These are phyloP conservation scores for Termitomyces sp. DNA, from an alignment of 1,284 basidiomycete species.

Conservation along the genomic window DNA sequence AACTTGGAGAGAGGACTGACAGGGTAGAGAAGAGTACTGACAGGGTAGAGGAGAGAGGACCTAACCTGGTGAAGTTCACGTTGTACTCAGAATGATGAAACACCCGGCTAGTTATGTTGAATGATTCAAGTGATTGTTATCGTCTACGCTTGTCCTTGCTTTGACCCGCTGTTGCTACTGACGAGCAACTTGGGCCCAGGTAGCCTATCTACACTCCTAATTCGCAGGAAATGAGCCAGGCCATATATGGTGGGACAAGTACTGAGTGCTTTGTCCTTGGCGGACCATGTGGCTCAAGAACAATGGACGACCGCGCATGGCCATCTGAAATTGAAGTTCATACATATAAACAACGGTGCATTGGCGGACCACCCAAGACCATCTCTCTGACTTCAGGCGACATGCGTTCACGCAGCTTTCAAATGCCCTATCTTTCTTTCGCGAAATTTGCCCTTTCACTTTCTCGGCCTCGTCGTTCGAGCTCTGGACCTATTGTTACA, in stretches of 20 bases:
- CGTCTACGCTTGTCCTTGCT: background rate
- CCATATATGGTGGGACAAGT: background rate
- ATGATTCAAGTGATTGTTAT: conserved; percentile 1
- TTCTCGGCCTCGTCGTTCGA: conserved; percentile 7
- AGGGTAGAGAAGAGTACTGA: no score
- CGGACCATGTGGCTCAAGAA: conserved; percentile 15
- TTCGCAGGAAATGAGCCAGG: background rate
- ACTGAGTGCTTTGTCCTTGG: conserved; percentile 12
- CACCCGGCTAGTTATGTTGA: no score
- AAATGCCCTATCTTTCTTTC: conserved; percentile 14
- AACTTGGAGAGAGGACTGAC: background rate
- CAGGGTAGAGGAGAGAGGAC: no score
- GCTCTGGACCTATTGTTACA: conserved; percentile 11
- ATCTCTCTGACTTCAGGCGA: conserved; percentile 6
- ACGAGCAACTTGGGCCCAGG: background rate
- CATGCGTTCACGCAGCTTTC: conserved; percentile 15
- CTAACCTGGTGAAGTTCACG: no score
- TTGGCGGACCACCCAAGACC: background rate
- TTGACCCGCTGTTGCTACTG: background rate
- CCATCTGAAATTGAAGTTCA: conserved; percentile 3
- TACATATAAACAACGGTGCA: conserved; percentile 12
- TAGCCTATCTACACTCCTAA: no score
- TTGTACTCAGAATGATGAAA: no score
- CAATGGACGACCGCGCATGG: conserved; percentile 13
- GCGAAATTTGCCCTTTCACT: conserved; percentile 12